Evolutionary conservation across 306 rosid species (phyloP).

Genomic region (Cucurbita moschata): DNA sequence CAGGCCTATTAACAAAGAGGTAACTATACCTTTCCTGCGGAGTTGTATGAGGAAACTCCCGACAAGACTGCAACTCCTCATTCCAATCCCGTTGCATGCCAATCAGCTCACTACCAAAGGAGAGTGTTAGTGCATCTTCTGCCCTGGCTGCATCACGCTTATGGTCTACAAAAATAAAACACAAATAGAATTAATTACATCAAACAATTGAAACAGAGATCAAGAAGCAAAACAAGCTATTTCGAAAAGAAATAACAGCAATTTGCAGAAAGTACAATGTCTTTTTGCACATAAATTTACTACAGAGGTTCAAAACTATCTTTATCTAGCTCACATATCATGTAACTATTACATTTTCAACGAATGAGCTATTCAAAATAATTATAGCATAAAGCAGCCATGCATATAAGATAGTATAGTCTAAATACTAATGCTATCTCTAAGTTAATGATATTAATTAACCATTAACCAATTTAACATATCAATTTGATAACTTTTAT

Average conservation of each 20-base stretch:
- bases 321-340: not conserved
- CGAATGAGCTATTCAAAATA: not conserved
- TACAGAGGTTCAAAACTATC: not conserved
- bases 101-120: conserved; percentile 87
- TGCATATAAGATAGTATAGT: not conserved
- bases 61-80: conserved; percentile 96
- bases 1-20: not conserved
- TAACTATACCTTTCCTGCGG: conserved; percentile 78
- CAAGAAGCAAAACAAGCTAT: not conserved
- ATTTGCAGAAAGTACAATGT: not conserved
- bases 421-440: not conserved
- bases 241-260: not conserved
- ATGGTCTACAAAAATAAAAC: conserved; percentile 48
- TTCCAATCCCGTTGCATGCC: conserved; percentile 99
- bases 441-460: not conserved
- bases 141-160: conserved; percentile 90
- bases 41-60: conserved; percentile 80
- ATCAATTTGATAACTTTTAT: no score
- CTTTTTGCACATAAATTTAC: not conserved
- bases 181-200: not conserved
- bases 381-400: not conserved
- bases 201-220: not conserved
- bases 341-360: not conserved
- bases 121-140: conserved; percentile 77
- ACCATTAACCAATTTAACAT: not conserved